A percentile compares a stretch with the other conserved stretches of the same genome.
Conservation (phyloP, 179 eudicot genomes). For the Beta corolliflora region DNA sequence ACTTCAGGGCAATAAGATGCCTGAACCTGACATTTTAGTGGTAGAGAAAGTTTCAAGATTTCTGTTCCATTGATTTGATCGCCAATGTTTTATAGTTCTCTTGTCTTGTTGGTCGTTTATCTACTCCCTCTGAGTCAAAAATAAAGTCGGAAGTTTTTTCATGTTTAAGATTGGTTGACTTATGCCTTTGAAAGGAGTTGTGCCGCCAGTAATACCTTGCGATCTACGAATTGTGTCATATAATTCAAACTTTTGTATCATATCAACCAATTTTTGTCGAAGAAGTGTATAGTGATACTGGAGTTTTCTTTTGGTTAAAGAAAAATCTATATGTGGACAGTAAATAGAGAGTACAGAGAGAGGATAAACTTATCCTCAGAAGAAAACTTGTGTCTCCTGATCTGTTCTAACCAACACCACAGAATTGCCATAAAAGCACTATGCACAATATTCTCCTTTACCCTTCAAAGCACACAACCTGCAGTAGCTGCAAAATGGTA, state of each 20-base stretch:
- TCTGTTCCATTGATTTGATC: no score
- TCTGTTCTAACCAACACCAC: no score
- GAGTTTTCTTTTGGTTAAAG: not conserved
- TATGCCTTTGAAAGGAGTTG: not conserved
- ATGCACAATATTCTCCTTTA: no score
- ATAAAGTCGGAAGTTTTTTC: not conserved
- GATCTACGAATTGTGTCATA: not conserved
- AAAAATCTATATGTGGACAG: no score
- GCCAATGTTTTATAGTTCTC: no score
- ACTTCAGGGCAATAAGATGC: not conserved
- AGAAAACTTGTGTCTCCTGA: no score
- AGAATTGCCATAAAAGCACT: no score
- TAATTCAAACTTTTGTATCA: not conserved
- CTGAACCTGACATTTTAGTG: not conserved
- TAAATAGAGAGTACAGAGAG: no score
- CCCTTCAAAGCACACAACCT: no score
- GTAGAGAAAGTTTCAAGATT: not conserved
- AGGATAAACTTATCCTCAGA: no score
- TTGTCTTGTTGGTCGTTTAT: not conserved
- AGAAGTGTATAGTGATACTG: not conserved
- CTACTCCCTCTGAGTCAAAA: not conserved
- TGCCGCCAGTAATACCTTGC: not conserved
- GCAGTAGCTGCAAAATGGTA: no score
- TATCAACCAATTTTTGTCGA: not conserved
- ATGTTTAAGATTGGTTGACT: not conserved